Evolutionary conservation across 768 basidiomycete genomes (phyloP).

Genomic region (Lactifluus subvellereus): DNA sequence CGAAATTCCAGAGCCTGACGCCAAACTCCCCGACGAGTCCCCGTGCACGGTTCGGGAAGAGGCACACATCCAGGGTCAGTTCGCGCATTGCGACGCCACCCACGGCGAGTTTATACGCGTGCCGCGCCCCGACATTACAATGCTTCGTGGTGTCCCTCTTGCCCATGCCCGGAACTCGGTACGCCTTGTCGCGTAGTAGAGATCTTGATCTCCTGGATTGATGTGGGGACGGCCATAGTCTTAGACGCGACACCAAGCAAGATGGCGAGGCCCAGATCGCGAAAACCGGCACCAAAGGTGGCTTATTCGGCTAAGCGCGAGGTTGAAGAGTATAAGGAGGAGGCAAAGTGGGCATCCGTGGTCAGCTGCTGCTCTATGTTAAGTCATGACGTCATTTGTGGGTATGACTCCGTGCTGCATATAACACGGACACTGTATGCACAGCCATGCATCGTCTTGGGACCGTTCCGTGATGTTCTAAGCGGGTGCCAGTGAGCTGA

Average conservation of each 20-base stretch:
- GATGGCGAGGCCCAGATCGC: conserved; percentile 27
- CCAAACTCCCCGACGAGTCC: conserved; percentile 31
- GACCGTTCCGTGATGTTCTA: too few species aligned
- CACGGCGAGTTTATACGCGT: conserved; percentile 21
- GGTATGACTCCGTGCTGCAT: too few species aligned
- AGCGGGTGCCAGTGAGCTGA: too few species aligned
- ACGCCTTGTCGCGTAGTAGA: background rate
- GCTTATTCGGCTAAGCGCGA: conserved; percentile 22
- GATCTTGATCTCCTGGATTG: background rate
- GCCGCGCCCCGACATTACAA: conserved; percentile 9
- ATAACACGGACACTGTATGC: too few species aligned
- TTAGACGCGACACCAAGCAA: conserved; percentile 27
- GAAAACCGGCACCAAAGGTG: conserved; percentile 27
- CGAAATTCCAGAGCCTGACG: conserved; percentile 6
- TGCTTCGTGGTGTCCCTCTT: conserved; percentile 31
- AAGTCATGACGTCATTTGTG: too few species aligned
- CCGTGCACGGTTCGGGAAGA: conserved; percentile 27
- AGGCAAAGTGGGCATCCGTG: background rate
- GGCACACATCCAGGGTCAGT: conserved; percentile 16
- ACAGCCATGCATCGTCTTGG: too few species aligned
- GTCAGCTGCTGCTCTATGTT: too few species aligned
- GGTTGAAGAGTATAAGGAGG: background rate
- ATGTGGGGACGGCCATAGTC: conserved; percentile 9
- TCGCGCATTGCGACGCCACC: conserved; percentile 25
- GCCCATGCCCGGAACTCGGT: conserved; percentile 30